Evolutionary conservation across 306 rosid species (phyloP).

Genomic region (Prunus davidiana): DNA sequence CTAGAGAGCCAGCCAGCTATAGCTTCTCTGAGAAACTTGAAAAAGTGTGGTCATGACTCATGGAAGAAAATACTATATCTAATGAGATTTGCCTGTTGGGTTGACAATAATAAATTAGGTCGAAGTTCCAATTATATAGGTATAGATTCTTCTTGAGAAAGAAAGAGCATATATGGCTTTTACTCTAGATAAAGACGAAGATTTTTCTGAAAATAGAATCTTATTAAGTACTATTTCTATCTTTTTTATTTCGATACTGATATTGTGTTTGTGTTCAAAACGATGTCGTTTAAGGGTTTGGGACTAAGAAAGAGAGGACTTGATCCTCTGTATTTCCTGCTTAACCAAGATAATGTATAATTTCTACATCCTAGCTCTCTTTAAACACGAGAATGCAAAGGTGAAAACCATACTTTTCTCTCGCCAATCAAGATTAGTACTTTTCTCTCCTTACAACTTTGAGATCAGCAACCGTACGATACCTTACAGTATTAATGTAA

Average conservation of each 20-base stretch:
- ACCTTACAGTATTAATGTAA: background rate
- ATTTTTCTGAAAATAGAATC: background rate
- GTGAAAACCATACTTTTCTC: too few relatives aligned
- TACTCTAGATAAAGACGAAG: background rate
- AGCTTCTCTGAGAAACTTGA: constrained; percentile 13
- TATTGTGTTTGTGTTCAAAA: background rate
- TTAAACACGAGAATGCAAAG: too few relatives aligned
- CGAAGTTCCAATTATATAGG: background rate
- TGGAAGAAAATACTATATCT: background rate
- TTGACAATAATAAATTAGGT: background rate
- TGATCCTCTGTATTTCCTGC: background rate
- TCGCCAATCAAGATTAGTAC: background rate
- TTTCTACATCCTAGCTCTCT: too few relatives aligned
- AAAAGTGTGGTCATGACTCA: background rate
- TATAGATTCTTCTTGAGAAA: background rate
- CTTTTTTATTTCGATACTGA: background rate
- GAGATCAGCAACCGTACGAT: background rate
- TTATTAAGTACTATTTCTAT: background rate
- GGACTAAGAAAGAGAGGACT: background rate
- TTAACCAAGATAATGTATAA: too few relatives aligned
- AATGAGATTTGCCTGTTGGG: background rate
- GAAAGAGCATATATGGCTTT: background rate
- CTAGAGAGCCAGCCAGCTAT: background rate
- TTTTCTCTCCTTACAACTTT: background rate
- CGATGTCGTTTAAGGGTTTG: background rate